Base-by-base conservation (phyloP, 169 alveolate species). In the Blepharisma undulans region DNA sequence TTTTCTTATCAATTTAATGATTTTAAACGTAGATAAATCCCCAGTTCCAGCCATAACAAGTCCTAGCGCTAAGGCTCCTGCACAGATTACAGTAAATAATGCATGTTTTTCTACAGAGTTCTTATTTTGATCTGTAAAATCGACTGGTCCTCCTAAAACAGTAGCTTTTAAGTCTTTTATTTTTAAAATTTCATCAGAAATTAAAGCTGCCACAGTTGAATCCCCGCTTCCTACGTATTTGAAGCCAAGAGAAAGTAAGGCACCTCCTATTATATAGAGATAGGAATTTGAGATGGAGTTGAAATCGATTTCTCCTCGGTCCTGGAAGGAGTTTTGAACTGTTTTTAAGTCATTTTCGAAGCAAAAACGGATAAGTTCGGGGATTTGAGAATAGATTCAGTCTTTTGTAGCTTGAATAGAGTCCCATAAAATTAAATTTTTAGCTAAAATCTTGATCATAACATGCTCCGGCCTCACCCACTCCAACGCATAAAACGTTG, bases 1-100 rank as follows among this genome's bases (percentile, higher is more conserved):
- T 92, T 95, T 94, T 90, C 98, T 93, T n/a, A 96, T 86, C 1
- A 92, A 77, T 93, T 97, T 97, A 8, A 95, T 89, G 7, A 92
- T 85, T 90, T 94, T 91, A 60, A 97, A 93, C 48, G 96, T 93
- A 60, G 95, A 96, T 7, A 93, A 86, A 90, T 97, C 98, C 25
- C 98, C 97, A 82, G 97, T 95, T 2, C 98, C 98, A 3, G 98
- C 97, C 97, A 96, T 96, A 0, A 97, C 92, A 76, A 97, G 84
- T 32, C 97, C 79, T 81, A 95, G 76, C 10, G 97, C 96, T 86
- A 93, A 94, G 8, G 96, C 92, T 71, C 96, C 95, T 30, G 94
- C 94, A 78, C 97, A 96, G 16, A 96, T 81, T 77, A 96, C 95
- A 32, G 97, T 96, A 76, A 95, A 96, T 66, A 94, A 89, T 22